phyloP scores from a whole-genome alignment of 2,329 filamentous ascomycete genomes.

The Gaeumannomyces sp. region DNA sequence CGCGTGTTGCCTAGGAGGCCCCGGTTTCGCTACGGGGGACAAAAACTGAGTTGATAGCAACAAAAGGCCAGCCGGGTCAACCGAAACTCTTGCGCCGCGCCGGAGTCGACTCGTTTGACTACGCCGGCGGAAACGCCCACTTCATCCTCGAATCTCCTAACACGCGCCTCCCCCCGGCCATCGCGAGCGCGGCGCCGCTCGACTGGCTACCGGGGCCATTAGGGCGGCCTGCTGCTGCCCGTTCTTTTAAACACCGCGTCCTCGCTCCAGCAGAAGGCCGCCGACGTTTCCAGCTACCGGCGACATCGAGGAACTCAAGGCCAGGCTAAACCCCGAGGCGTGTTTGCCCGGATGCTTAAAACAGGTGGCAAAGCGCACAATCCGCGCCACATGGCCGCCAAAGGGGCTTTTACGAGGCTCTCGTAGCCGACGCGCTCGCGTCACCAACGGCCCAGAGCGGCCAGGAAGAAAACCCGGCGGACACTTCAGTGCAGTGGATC shows the following conservation, averaged over 20 bases:
- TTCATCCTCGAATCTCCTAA: slow-evolving; percentile 17
- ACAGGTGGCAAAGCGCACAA: slow-evolving; percentile 22
- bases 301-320: slow-evolving; percentile 11
- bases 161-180: too few relatives aligned
- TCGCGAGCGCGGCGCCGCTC: too few relatives aligned
- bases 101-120: slow-evolving; percentile 23
- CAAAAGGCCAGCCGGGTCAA: too few relatives aligned
- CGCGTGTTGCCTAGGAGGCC: slow-evolving; percentile 4
- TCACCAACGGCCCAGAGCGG: too few relatives aligned
- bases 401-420: not conserved
- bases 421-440: slow-evolving; percentile 15
- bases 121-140: slow-evolving; percentile 23
- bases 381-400: slow-evolving; percentile 18
- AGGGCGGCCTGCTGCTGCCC: too few relatives aligned
- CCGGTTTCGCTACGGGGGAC: slow-evolving; percentile 2
- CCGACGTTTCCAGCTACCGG: slow-evolving; percentile 8
- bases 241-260: too few relatives aligned
- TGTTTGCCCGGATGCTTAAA: slow-evolving; percentile 16
- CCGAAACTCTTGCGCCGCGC: not conserved
- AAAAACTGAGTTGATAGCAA: too few relatives aligned
- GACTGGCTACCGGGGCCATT: too few relatives aligned
- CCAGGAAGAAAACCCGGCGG: not conserved
- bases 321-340: slow-evolving; percentile 12
- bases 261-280: too few relatives aligned
- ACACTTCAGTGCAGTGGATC: slow-evolving; percentile 14